phyloP scores from a whole-genome alignment of 2,329 filamentous ascomycete genomes.

The Calonectria crousiana region DNA sequence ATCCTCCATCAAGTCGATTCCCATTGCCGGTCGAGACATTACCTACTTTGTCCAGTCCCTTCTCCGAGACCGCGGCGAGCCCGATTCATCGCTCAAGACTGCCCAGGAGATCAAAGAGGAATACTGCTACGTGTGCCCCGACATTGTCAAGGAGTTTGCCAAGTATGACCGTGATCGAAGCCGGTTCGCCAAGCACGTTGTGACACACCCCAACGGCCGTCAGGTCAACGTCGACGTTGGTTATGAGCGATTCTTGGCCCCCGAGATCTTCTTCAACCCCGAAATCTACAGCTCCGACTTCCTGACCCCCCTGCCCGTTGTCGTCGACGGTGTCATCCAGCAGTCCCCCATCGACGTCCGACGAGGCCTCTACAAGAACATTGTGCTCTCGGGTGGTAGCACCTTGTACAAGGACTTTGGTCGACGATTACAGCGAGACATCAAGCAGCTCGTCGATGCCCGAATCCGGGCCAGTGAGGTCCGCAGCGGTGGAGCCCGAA shows the following conservation, averaged over 20 bases:
- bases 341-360: slow-evolving; percentile 97
- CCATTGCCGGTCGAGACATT: slow-evolving; percentile 96
- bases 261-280: slow-evolving; percentile 99
- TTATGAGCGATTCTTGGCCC: slow-evolving; percentile 97
- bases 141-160: slow-evolving; percentile 98
- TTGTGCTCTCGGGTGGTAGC: slow-evolving; percentile 95
- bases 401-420: slow-evolving; percentile 99
- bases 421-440: slow-evolving; percentile 93
- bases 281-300: slow-evolving; percentile 99
- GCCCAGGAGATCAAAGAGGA: slow-evolving; percentile 99
- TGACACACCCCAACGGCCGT: slow-evolving; percentile 86
- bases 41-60: slow-evolving; percentile 99
- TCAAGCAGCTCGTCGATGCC: slow-evolving; percentile 93
- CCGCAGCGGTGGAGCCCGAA: slow-evolving; percentile 90
- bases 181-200: slow-evolving; percentile 90
- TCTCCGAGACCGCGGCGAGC: slow-evolving; percentile 94
- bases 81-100: slow-evolving; percentile 96
- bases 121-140: slow-evolving; percentile 97
- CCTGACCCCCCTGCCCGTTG: slow-evolving; percentile 90
- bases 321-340: slow-evolving; percentile 97
- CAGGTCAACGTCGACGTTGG: slow-evolving; percentile 91
- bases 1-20: slow-evolving; percentile 98
- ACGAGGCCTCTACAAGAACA: slow-evolving; percentile 98
- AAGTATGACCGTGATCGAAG: slow-evolving; percentile 94
- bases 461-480: slow-evolving; percentile 93